These are phyloP conservation scores for Fusarium mexicanum DNA, from an alignment of 2,329 filamentous ascomycete genomes.

Conservation along the genomic window DNA sequence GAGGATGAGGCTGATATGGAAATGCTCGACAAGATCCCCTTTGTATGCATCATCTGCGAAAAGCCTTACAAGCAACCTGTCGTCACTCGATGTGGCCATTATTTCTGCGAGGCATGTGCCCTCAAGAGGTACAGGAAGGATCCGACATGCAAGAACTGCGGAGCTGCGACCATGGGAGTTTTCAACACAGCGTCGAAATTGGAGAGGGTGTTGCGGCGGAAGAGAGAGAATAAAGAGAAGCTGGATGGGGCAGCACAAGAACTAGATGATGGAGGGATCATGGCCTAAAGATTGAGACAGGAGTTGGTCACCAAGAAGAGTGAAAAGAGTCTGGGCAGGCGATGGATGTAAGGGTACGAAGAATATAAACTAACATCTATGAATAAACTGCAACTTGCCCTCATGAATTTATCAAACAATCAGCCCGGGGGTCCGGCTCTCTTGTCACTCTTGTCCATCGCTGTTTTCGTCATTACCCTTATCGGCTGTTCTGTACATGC, in stretches of 20 bases:
- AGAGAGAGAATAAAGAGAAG: constrained; percentile 69
- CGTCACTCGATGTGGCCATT: constrained; percentile 91
- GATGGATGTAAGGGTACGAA: too few relatives aligned
- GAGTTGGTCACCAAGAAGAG: too few relatives aligned
- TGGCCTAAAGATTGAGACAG: too few relatives aligned
- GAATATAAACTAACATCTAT: too few relatives aligned
- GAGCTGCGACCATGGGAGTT: constrained; percentile 84
- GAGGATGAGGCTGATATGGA: constrained; percentile 69
- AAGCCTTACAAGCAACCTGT: constrained; percentile 81
- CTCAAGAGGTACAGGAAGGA: constrained; percentile 87
- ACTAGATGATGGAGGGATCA: background rate
- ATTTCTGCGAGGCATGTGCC: constrained; percentile 93
- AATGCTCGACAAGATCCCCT: constrained; percentile 84
- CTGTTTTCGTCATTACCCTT: too few relatives aligned
- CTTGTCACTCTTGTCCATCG: too few relatives aligned
- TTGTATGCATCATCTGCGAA: constrained; percentile 88
- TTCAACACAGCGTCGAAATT: constrained; percentile 90
- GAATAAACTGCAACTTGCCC: too few relatives aligned
- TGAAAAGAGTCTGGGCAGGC: too few relatives aligned
- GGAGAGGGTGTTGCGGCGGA: constrained; percentile 80
- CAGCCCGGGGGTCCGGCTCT: too few relatives aligned
- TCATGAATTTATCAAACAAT: too few relatives aligned
- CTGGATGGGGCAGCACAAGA: background rate
- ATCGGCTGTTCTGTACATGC: too few relatives aligned
- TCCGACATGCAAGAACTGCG: constrained; percentile 86